Base-by-base conservation (phyloP, 176 grass and related monocot genomes). In the Carex parvula region DNA sequence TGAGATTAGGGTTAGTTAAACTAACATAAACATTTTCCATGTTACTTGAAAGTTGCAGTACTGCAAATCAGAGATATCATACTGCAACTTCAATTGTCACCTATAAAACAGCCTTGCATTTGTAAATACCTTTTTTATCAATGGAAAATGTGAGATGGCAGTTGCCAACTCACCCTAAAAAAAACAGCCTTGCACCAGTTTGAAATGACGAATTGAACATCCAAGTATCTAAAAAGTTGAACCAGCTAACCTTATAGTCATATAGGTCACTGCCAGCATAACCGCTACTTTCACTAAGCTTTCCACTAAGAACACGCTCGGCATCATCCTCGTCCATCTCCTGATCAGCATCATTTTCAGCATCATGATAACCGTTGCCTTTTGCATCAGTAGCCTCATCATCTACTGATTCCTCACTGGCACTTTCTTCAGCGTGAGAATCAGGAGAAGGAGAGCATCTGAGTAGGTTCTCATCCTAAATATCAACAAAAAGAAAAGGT, bases 321-420 rank as follows among this genome's bases (percentile, higher is more conserved):
- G 86, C 79, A 79, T 86, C 90, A 22, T 88, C 91, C 93, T 90
- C 88, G 53, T 90, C 85, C 87, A 94, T 64, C 83, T 96, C 97
- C 64, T 89, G 93, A 89, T 99, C 93, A 44, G 75, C 90, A 90
- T 94, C 92, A 89, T 92, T 92, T 87, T 96, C 97, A 81, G 88
- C 93, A 87, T 95, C 91, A 56, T 99, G 97, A 88, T 94, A 96
- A 8, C 97, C 97, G 90, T 92, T 99, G 57, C 85, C 93, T 85
- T 94, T 94, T 46, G 84, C 84, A 88, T 89, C 89, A 33, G 89
- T 70, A 74, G 88, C 91, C 77, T 86, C 93, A 82, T 94, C 88
- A 84, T 89, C 90, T 62, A 90, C 84, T 61, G 93, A 99, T 60
- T 92, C 97, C 86, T 96, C 93, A 89, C 87, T 99, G 68, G 83